Percentiles rank a stretch among this genome's conserved stretches.
These are phyloP conservation scores for Tolypocladium paradoxum DNA, from an alignment of 2,329 filamentous ascomycete species.

Conservation along the genomic window DNA sequence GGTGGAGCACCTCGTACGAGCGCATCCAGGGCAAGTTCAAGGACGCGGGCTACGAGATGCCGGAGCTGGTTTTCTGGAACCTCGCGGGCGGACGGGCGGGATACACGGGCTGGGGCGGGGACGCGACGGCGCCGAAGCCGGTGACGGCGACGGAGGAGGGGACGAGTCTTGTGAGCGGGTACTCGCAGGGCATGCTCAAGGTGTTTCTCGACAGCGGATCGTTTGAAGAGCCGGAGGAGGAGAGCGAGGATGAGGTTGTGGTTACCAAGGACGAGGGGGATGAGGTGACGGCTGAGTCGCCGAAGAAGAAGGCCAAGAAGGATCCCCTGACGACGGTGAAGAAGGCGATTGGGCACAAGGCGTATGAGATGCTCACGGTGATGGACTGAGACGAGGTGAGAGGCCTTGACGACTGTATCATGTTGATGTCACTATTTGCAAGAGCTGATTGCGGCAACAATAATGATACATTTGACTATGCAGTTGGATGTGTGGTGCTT, in stretches of 20 bases:
- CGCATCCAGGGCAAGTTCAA: constrained; percentile 34
- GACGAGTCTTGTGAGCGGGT: constrained; percentile 41
- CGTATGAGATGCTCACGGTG: constrained; percentile 44
- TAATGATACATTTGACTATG: too few species aligned
- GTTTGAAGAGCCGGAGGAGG: constrained; percentile 30
- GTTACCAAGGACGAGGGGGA: constrained; percentile 19
- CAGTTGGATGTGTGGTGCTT: neutral
- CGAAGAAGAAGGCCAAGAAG: constrained; percentile 27
- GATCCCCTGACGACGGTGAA: constrained; percentile 33
- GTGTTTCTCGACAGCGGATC: constrained; percentile 40
- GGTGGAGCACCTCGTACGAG: constrained; percentile 37
- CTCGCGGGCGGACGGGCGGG: constrained; percentile 30
- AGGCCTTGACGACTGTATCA: neutral
- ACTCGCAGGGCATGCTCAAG: constrained; percentile 47
- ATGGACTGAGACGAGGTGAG: constrained; percentile 29
- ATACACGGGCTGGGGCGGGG: constrained; percentile 10
- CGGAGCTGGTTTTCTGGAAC: constrained; percentile 52
- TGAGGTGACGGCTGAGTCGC: constrained; percentile 15
- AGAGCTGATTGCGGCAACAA: neutral
- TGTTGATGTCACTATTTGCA: neutral
- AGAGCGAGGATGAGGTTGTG: constrained; percentile 23
- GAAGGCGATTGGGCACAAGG: constrained; percentile 41
- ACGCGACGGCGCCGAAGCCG: constrained; percentile 33
- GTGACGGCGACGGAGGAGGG: constrained; percentile 32
- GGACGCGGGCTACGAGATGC: constrained; percentile 44